Evolutionary conservation across 129 eudicot genomes (phyloP), one percentile per base, ranked within the genome.

Genomic region (Cynara cardunculus): DNA sequence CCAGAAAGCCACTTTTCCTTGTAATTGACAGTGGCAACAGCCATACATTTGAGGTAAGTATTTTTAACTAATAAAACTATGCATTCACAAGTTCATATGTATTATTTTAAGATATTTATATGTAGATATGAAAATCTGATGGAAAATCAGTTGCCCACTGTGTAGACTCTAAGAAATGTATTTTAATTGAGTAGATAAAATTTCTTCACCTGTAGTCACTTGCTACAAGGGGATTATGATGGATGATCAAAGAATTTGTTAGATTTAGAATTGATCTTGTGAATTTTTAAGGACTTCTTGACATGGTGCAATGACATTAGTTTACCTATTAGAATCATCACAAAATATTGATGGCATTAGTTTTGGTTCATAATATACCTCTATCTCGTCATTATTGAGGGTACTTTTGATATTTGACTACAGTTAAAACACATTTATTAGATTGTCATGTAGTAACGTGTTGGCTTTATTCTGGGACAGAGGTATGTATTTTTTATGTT

Each of bases 1-100:
- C 96, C 32, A 89, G 99, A 86, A 90, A 91, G 81, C 99, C 99
- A 30, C 88, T 95, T 49, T 92, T 92, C 73, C 76, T 92, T 30
- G 83, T 95, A 75, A 88, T 92, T 87, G 99, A 95, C 81, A 95
- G 99, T 77, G 89, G 87, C 37, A 82, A 53, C 78, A 95, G 97
- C 75, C 78, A 78, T 74, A 76, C 90, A 37, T 95, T 90, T 88
- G 91, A 95, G 99, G 99, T 80, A 92, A 84, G 90, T 76, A 44
- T 81, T 82, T 74, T 64, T 56, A 70, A 49, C 76, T n/a, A n/a
- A n/a, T n/a, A n/a, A n/a, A n/a, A n/a, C n/a, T 75, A 75, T 53
- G 30, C 70, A 56, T 59, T 19, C 14, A 30, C 21, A 30, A 30
- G 10, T 74, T 56, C 64, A 25, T 53, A 9, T 71, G 21, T 14